Percentiles rank a stretch among this genome's conserved stretches.
These are phyloP conservation scores for Psilocybe cyanescens DNA, from an alignment of 768 basidiomycete genomes.

Conservation along the genomic window DNA sequence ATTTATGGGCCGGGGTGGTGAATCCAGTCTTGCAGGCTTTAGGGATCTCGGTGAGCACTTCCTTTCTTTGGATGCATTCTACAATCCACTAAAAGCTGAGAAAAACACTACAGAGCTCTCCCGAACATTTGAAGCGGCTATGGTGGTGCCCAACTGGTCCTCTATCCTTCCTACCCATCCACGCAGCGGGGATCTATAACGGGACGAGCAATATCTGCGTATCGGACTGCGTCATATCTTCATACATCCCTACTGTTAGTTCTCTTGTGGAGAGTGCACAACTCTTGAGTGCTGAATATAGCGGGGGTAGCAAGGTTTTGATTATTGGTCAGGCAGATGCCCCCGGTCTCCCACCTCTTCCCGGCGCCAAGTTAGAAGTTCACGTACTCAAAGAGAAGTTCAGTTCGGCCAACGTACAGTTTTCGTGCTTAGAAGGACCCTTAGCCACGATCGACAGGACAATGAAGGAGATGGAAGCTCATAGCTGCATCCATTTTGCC, in stretches of 20 bases:
- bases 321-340: conserved; percentile 16
- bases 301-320: neutral
- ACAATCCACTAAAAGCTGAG: neutral
- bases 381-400: neutral
- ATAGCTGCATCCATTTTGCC: conserved; percentile 7
- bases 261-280: neutral
- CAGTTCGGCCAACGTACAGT: neutral
- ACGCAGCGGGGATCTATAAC: conserved; percentile 15
- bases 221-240: conserved; percentile 16
- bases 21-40: neutral
- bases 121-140: conserved; percentile 2
- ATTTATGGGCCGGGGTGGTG: neutral
- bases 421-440: neutral
- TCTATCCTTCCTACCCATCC: conserved; percentile 17
- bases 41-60: conserved; percentile 6
- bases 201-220: neutral
- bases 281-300: neutral
- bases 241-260: conserved; percentile 16
- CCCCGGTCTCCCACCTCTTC: neutral
- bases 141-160: conserved; percentile 22
- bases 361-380: neutral
- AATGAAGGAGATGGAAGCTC: neutral
- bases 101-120: neutral
- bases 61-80: neutral
- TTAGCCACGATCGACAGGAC: neutral